Evolutionary conservation across 2,329 filamentous ascomycete genomes (phyloP).

Genomic region (Pseudocercospora crystallina): DNA sequence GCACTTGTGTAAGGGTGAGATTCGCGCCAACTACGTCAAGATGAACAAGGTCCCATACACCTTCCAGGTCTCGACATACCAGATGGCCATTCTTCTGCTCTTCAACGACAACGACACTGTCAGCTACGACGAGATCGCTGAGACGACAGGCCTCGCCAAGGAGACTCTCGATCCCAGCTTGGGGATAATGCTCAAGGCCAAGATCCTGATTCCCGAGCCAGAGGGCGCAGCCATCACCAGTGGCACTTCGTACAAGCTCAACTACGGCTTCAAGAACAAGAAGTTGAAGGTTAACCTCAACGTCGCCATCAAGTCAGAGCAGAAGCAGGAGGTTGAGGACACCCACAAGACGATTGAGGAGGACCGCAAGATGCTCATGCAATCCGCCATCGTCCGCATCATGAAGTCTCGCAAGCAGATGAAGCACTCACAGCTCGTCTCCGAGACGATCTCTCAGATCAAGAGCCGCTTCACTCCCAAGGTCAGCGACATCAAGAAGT

Average conservation of each 20-base stretch:
- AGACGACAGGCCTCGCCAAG: conserved; percentile 73
- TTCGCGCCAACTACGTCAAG: conserved; percentile 91
- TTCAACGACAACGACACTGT: conserved; percentile 91
- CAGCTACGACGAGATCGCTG: conserved; percentile 82
- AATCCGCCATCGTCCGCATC: conserved; percentile 98
- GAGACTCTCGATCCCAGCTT: conserved; percentile 87
- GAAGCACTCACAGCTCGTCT: conserved; percentile 93
- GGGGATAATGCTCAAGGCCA: conserved; percentile 86
- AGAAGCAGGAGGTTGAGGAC: conserved; percentile 93
- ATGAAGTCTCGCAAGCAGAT: conserved; percentile 99
- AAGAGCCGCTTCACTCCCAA: conserved; percentile 89
- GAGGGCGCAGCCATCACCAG: conserved; percentile 73
- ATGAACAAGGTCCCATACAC: conserved; percentile 85
- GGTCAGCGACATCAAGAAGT: conserved; percentile 97
- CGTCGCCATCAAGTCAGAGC: conserved; percentile 88
- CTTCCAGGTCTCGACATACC: conserved; percentile 95
- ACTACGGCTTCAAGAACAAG: conserved; percentile 97
- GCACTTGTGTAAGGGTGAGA: conserved; percentile 96
- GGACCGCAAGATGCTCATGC: conserved; percentile 91
- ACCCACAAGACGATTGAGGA: conserved; percentile 99
- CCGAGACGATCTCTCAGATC: conserved; percentile 95
- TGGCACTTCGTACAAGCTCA: conserved; percentile 78
- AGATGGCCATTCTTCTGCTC: conserved; percentile 92
- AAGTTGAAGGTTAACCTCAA: conserved; percentile 98
- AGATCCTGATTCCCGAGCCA: conserved; percentile 73